Base-by-base conservation (phyloP, 495 filamentous ascomycete species). In the Talaromyces wortmannii region DNA sequence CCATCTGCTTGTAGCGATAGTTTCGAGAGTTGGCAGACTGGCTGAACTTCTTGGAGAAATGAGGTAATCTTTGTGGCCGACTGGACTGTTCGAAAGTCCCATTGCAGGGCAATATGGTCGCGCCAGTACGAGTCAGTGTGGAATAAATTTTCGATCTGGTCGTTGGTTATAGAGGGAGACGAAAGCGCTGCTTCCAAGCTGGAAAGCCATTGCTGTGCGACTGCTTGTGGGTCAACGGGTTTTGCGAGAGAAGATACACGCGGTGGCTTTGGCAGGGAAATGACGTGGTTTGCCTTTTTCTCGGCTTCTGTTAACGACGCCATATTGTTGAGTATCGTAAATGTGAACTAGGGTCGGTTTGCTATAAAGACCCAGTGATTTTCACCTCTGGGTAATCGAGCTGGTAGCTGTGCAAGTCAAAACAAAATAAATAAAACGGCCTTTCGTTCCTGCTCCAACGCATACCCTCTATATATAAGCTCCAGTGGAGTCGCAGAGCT, bases 61-160 rank as follows among this genome's bases (percentile, higher is more conserved):
- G 63, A 50, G 18, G 59, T 43, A 18, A 88, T 85, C n/a, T 71
- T 71, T 3, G 63, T 52, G 7, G 64, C 64, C 12, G 74, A 75
- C 46, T 83, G 78, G 30, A 78, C 55, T 0, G 83, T 83, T 33
- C 72, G 78, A 49, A 84, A 63, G 47, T 82, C 75, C 82, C 82
- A 88, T 30, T 80, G 76, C 8, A 86, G 54, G 7, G 71, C 78
- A 2, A 85, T 71, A 59, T 84, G 81, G 52, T 87, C 84, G 6
- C 83, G 74, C 83, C 84, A 86, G 69, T 81, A 89, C 7, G 77
- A 76, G 42, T 79, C 72, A 4, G 71, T 62, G 13, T 82, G 65
- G 60, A 88, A 87, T 5, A 87, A 56, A 8, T 3, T 11, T 10
- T 52, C 40, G 31, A 52, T 52, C 7, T 52, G 50, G 12, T 52